Percentiles rank a stretch among this genome's conserved stretches.
phyloP scores from a whole-genome alignment of 2,329 filamentous ascomycete genomes.

The Annulohypoxylon truncatum region DNA sequence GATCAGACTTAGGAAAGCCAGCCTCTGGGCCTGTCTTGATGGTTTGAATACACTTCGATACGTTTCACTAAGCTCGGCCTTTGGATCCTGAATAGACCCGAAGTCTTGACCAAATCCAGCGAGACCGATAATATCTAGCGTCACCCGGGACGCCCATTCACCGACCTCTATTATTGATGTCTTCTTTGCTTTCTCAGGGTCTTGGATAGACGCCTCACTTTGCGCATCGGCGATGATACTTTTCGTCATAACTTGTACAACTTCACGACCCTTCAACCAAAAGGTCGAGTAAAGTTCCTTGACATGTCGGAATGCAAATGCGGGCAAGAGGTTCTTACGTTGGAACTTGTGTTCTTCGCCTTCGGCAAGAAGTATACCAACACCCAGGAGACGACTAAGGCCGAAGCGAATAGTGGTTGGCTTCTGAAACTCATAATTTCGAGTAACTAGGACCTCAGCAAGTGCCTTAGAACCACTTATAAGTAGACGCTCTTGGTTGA shows the following conservation, averaged over 20 bases:
- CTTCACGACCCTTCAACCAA: slow-evolving; percentile 80
- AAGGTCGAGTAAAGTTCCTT: slow-evolving; percentile 88
- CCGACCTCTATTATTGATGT: slow-evolving; percentile 66
- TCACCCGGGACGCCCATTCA: slow-evolving; percentile 73
- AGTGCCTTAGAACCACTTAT: slow-evolving; percentile 72
- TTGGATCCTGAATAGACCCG: slow-evolving; percentile 69
- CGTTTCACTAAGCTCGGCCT: slow-evolving; percentile 67
- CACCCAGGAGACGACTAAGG: slow-evolving; percentile 73
- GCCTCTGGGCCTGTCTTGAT: slow-evolving; percentile 61
- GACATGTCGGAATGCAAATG: slow-evolving; percentile 86
- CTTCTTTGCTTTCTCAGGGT: slow-evolving; percentile 50
- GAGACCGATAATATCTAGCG: slow-evolving; percentile 80
- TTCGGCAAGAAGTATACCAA: slow-evolving; percentile 82
- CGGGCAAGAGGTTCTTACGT: slow-evolving; percentile 81
- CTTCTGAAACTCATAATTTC: slow-evolving; percentile 77
- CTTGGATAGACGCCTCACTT: slow-evolving; percentile 21
- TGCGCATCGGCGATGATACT: slow-evolving; percentile 57
- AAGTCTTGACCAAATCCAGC: slow-evolving; percentile 80
- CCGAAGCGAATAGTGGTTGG: slow-evolving; percentile 64
- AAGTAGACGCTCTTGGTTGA: slow-evolving; percentile 50
- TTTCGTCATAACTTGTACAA: slow-evolving; percentile 70
- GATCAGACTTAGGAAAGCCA: slow-evolving; percentile 70
- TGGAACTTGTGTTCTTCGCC: slow-evolving; percentile 90
- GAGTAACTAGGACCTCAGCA: slow-evolving; percentile 75
- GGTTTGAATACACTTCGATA: slow-evolving; percentile 69